Conservation (phyloP, 306 rosid species). For the Acmispon strigosus region DNA sequence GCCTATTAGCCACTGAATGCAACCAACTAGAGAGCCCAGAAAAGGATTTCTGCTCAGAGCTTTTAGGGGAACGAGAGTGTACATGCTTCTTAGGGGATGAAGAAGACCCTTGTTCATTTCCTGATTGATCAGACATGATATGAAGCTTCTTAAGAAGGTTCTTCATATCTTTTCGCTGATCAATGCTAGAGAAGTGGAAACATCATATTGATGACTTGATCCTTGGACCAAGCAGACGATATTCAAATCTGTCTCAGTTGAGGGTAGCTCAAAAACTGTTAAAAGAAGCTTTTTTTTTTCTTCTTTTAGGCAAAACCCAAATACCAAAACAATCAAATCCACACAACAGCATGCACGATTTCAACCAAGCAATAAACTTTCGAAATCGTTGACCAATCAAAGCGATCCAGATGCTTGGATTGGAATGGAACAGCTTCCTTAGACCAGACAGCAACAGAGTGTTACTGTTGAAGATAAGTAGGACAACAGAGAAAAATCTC, state of each 20-base stretch:
- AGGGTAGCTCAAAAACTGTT: slow-evolving; percentile 25
- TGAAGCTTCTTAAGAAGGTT: slow-evolving; percentile 87
- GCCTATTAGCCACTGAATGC: slow-evolving; percentile 60
- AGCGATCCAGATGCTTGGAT: slow-evolving; percentile 45
- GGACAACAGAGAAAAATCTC: slow-evolving; percentile 19
- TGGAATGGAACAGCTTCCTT: slow-evolving; percentile 24
- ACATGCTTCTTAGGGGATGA: slow-evolving; percentile 47
- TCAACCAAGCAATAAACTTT: slow-evolving; percentile 34
- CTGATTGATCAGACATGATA: slow-evolving; percentile 64
- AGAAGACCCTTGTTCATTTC: slow-evolving; percentile 55
- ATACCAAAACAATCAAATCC: slow-evolving; percentile 35
- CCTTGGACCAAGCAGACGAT: slow-evolving; percentile 56
- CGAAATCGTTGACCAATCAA: slow-evolving; percentile 22
- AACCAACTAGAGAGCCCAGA: slow-evolving; percentile 74
- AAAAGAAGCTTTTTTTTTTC: slow-evolving; percentile 20
- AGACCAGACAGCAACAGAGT: slow-evolving; percentile 18
- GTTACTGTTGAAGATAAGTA: slow-evolving; percentile 6
- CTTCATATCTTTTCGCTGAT: slow-evolving; percentile 61
- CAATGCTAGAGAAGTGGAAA: slow-evolving; percentile 45
- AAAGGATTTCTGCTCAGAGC: slow-evolving; percentile 54
- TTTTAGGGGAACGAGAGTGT: slow-evolving; percentile 35
- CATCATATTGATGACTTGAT: slow-evolving; percentile 47
- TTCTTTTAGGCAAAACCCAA: slow-evolving; percentile 20
- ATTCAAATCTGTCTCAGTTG: slow-evolving; percentile 28
- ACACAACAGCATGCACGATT: slow-evolving; percentile 24